A percentile compares a stretch with the other conserved stretches of the same genome.
Evolutionary conservation across 352 stramenopile genomes (phyloP).

Genomic region (Pythium periplocum): DNA sequence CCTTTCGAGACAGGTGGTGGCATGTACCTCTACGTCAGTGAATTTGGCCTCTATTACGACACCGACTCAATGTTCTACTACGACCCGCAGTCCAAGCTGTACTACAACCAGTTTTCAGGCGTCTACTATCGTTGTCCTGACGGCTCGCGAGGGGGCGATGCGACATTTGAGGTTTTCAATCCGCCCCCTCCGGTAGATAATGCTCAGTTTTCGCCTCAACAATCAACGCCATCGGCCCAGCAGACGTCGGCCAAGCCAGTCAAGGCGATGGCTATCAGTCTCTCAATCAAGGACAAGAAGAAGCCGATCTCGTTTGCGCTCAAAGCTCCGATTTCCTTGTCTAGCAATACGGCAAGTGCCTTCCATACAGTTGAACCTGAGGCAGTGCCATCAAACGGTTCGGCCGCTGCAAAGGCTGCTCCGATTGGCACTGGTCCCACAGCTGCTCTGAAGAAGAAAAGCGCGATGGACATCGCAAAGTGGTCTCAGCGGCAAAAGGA

Average conservation of each 20-base stretch:
- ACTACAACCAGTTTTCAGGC: conserved; percentile 67
- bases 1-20: conserved; percentile 77
- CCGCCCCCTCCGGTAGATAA: conserved; percentile 51
- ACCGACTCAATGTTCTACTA: conserved; percentile 85
- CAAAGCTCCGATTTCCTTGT: conserved; percentile 15
- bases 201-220: conserved; percentile 1
- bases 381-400: not conserved
- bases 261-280: conserved; percentile 8
- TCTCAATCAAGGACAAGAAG: conserved; percentile 64
- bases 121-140: conserved; percentile 52
- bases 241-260: not conserved
- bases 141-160: conserved; percentile 11
- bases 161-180: conserved; percentile 41
- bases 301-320: conserved; percentile 64
- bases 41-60: conserved; percentile 75
- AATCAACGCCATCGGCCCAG: not conserved
- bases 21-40: conserved; percentile 65
- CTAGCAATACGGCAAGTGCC: not conserved
- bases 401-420: not conserved
- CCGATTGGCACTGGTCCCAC: conserved; percentile 13
- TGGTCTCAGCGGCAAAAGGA: conserved; percentile 65
- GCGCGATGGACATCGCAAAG: conserved; percentile 74
- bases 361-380: not conserved
- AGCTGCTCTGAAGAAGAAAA: conserved; percentile 60
- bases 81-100: conserved; percentile 62